Conservation (phyloP, 129 eudicot species). For the Chrysanthemum lavandulifolium region DNA sequence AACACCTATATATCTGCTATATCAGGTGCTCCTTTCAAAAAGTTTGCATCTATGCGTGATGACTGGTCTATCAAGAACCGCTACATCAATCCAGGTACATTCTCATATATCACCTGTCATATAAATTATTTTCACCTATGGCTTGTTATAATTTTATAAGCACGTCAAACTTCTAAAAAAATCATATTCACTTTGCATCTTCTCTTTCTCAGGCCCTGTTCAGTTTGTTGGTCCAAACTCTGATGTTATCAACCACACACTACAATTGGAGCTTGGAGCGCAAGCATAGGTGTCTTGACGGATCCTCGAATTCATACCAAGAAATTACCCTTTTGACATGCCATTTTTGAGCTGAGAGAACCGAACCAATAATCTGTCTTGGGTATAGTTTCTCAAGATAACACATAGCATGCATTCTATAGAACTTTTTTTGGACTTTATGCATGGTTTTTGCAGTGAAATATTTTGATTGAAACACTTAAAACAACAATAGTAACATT, state of each 20-base stretch:
- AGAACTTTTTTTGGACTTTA: not conserved
- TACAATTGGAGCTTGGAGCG: conserved; percentile 80
- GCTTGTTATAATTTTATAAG: not conserved
- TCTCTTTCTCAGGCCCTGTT: conserved; percentile 60
- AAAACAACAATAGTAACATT: not conserved
- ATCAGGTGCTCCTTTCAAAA: conserved; percentile 91
- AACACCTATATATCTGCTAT: not conserved
- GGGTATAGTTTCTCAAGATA: not conserved
- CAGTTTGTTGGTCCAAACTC: conserved; percentile 70
- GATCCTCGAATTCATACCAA: too few species aligned
- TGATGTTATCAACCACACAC: conserved; percentile 54
- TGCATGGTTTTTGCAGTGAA: conserved; percentile 3
- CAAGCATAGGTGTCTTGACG: conserved; percentile 33
- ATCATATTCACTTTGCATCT: conserved; percentile 1
- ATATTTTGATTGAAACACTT: not conserved
- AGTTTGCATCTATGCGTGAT: conserved; percentile 77
- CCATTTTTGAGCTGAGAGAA: not conserved
- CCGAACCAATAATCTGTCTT: conserved; percentile 12
- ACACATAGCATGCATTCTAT: not conserved
- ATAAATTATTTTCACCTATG: not conserved
- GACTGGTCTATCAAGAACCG: conserved; percentile 81
- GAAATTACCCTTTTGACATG: not conserved
- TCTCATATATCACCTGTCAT: not conserved
- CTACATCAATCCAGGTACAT: conserved; percentile 75
- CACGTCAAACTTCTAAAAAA: not conserved